phyloP scores from a whole-genome alignment of 108 stramenopile species.

The Skeletonema marinoi region DNA sequence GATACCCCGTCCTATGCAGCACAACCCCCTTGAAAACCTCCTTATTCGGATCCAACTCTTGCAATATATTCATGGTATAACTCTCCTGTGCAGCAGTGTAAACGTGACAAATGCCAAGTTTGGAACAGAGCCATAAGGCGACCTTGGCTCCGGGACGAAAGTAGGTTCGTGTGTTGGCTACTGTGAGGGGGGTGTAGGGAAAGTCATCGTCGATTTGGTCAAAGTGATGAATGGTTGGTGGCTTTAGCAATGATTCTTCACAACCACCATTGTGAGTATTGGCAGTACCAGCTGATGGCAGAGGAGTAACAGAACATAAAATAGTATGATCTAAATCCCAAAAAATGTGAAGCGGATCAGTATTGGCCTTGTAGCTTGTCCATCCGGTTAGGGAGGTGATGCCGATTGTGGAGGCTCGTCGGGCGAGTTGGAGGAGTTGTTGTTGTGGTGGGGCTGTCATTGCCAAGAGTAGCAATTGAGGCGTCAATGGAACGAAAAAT shows the following conservation, averaged over 20 bases:
- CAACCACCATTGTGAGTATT: slow-evolving; percentile 1
- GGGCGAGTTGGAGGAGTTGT: slow-evolving; percentile 26
- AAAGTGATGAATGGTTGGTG: slow-evolving; percentile 18
- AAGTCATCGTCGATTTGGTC: slow-evolving; percentile 59
- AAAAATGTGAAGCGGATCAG: slow-evolving; percentile 44
- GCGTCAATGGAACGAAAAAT: no score
- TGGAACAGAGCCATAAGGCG: slow-evolving; percentile 22
- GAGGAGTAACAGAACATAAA: slow-evolving; percentile 43
- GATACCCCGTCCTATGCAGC: slow-evolving; percentile 39
- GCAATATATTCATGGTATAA: slow-evolving; percentile 44
- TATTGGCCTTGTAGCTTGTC: slow-evolving; percentile 26
- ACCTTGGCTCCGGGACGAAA: slow-evolving; percentile 43
- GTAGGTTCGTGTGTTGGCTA: slow-evolving; percentile 49
- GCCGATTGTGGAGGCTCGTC: slow-evolving; percentile 10
- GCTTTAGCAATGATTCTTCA: not conserved
- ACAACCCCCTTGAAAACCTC: slow-evolving; percentile 22
- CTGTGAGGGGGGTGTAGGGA: slow-evolving; percentile 15
- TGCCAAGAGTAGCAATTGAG: not conserved
- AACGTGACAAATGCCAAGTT: slow-evolving; percentile 28
- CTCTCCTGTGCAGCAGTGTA: slow-evolving; percentile 49
- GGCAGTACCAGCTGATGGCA: not conserved
- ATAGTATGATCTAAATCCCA: slow-evolving; percentile 55
- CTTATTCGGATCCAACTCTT: slow-evolving; percentile 24
- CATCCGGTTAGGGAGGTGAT: slow-evolving; percentile 25
- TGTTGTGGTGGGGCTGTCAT: slow-evolving; percentile 2